Evolutionary conservation across 2,329 filamentous ascomycete species (phyloP), one percentile per base, ranked within the genome.

Genomic region (Sporothrix pseudoabietina): DNA sequence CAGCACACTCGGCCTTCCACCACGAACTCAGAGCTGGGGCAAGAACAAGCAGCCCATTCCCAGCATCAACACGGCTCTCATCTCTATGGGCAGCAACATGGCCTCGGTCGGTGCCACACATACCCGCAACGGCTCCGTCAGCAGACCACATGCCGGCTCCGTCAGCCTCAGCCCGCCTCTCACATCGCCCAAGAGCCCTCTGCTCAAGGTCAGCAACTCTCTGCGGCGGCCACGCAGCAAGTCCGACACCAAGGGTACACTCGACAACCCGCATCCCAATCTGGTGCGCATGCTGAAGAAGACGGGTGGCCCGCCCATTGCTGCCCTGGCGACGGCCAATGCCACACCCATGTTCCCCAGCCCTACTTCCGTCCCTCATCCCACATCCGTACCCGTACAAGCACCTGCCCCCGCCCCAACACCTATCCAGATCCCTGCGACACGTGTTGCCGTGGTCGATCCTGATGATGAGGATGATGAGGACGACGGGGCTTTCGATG

Each of bases 401-500:
- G 35, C 16, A 16, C 16, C 63, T 3, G 47, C 66, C 9, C 14
- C 54, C 3, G 55, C 22, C 4, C 70, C 72, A 30, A 35, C 72
- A n/a, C 72, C 74, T 10, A 75, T 75, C 19, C 52, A 54, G 44
- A 76, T 75, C 19, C 73, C 75, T 2, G 52, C 72, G 4, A 71
- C 73, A 16, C 61, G 30, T 6, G 54, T 55, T 16, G 73, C 74
- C 5, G 76, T 76, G 41, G 74, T 70, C 12, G 81, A 84, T 30
- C 85, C 86, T 2, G 84, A 85, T 0, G 87, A 85, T 0, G 82
- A 85, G 1, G 82, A 85, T 1, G 88, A 90, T 3, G 88, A 91
- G 0, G 88, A 91, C 2, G 88, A 90, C 1, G 89, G 90, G 1
- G 85, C 87, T 14, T 79, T 81, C 47, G 88, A 91, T 52, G 90